Percentiles rank a stretch among this genome's conserved stretches.
phyloP scores from a whole-genome alignment of 169 alveolate genomes.

The Cyclospora cayetanensis region DNA sequence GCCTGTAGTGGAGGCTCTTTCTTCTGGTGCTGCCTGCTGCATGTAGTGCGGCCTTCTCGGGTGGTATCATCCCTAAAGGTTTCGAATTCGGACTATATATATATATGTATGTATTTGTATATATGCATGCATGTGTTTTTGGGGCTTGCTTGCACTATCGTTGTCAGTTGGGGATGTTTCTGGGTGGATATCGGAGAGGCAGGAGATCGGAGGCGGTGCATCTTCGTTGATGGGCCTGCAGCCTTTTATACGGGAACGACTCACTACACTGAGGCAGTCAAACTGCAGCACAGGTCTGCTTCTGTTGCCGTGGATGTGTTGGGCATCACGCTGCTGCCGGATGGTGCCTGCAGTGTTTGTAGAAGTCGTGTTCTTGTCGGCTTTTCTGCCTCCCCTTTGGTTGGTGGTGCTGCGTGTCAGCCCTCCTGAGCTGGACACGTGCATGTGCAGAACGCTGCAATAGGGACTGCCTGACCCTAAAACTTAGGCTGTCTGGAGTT shows the following conservation, averaged over 20 bases:
- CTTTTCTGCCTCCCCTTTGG: not conserved
- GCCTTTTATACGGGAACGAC: constrained; percentile 83
- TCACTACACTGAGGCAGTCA: constrained; percentile 79
- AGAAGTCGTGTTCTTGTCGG: not conserved
- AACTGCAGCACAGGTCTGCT: constrained; percentile 83
- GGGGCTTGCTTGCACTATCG: not conserved
- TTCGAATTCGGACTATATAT: not conserved
- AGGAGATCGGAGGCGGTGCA: constrained; percentile 82
- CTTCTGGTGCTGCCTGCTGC: constrained; percentile 35
- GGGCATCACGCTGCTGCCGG: constrained; percentile 9
- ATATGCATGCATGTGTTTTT: not conserved
- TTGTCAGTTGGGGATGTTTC: constrained; percentile 85
- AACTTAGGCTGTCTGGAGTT: not conserved
- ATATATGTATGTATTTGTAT: too few species aligned
- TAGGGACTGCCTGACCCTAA: too few species aligned
- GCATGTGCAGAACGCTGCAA: too few species aligned
- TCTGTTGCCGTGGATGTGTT: not conserved
- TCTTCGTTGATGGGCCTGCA: constrained; percentile 89
- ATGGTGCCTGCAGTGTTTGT: too few species aligned
- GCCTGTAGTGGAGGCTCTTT: not conserved
- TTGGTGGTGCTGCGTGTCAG: constrained; percentile 2
- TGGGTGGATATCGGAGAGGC: constrained; percentile 87
- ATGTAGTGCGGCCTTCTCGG: too few species aligned
- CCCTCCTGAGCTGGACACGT: too few species aligned
- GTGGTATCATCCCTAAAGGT: not conserved